phyloP scores from a whole-genome alignment of 177 flowering plant genomes.

The Vitis hybrid region DNA sequence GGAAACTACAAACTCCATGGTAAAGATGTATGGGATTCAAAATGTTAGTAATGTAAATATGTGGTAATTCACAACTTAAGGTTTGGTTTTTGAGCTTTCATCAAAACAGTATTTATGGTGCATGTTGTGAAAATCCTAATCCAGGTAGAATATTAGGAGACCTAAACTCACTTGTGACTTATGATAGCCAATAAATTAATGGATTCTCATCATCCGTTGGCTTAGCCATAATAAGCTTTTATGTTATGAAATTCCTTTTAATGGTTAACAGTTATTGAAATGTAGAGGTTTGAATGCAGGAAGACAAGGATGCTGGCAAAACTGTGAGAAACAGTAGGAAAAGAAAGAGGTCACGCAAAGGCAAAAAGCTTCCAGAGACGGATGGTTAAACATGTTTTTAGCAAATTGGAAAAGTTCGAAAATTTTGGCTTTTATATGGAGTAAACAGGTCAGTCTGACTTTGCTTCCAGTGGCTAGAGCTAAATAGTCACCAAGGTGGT shows the following conservation, averaged over 20 bases:
- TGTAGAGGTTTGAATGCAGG: slow-evolving; percentile 28
- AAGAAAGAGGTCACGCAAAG: slow-evolving; percentile 43
- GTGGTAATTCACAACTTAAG: too few relatives aligned
- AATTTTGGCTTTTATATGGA: not conserved
- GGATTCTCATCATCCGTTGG: too few relatives aligned
- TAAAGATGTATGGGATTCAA: too few relatives aligned
- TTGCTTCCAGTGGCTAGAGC: not conserved
- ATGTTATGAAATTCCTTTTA: not conserved
- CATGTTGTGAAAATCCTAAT: too few relatives aligned
- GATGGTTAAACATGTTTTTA: slow-evolving; percentile 1
- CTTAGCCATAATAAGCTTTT: not conserved
- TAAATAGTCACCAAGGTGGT: not conserved
- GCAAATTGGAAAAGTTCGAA: not conserved
- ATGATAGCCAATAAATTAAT: too few relatives aligned
- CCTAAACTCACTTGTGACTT: too few relatives aligned
- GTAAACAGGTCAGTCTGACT: not conserved
- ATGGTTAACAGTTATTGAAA: not conserved
- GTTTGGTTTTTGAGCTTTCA: too few relatives aligned
- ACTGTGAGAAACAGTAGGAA: slow-evolving; percentile 31
- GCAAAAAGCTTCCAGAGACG: slow-evolving; percentile 19
- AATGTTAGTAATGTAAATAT: too few relatives aligned
- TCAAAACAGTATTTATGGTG: too few relatives aligned
- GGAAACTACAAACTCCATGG: too few relatives aligned
- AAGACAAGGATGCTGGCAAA: slow-evolving; percentile 18
- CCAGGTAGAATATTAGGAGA: too few relatives aligned